phyloP scores from a whole-genome alignment of 179 eudicot species.

The Gypsophila paniculata region DNA sequence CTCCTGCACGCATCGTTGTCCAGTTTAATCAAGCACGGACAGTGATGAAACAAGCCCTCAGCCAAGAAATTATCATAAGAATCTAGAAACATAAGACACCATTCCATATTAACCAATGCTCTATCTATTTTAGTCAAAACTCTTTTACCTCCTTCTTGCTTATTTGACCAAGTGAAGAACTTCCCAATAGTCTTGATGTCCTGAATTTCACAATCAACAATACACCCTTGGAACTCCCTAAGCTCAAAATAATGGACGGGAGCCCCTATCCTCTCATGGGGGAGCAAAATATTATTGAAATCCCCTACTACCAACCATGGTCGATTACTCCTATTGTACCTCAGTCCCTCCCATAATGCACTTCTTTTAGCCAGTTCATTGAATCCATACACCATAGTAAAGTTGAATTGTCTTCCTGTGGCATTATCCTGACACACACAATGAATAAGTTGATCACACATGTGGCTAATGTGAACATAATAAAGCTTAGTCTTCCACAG shows the following conservation, averaged over 20 bases:
- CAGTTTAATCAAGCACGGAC: too few relatives aligned
- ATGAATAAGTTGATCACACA: background rate
- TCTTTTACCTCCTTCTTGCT: background rate
- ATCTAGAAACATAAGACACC: too few relatives aligned
- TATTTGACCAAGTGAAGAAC: background rate
- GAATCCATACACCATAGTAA: background rate
- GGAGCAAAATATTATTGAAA: background rate
- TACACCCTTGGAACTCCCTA: background rate
- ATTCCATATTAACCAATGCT: too few relatives aligned
- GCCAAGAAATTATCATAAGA: too few relatives aligned
- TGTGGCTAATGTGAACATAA: background rate
- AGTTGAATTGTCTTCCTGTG: background rate
- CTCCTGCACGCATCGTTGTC: too few relatives aligned
- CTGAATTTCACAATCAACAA: background rate
- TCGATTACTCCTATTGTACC: rapidly evolving
- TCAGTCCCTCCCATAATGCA: background rate
- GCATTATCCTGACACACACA: background rate
- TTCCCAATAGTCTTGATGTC: background rate
- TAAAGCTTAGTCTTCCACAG: background rate
- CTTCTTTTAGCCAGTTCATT: background rate
- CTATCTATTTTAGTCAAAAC: background rate
- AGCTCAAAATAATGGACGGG: too few relatives aligned
- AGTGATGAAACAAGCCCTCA: too few relatives aligned
- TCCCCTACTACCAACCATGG: background rate
- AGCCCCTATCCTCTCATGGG: background rate